Conservation (phyloP, 148 eudicot genomes). For the Rhododendron simsii region DNA sequence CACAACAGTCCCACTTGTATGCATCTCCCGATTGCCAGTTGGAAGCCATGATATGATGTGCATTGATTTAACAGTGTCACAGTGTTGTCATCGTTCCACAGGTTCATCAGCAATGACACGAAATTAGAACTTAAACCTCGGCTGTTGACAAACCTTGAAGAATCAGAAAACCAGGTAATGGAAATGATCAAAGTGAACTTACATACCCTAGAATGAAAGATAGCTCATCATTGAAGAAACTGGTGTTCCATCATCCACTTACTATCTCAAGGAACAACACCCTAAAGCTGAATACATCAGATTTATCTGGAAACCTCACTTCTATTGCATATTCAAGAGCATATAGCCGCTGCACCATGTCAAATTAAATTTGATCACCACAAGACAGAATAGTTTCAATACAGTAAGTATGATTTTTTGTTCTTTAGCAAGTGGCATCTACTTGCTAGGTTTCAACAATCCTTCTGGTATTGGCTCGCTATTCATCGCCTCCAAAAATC, state of each 20-base stretch:
- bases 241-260: too few species aligned
- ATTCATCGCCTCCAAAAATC: conserved; percentile 47
- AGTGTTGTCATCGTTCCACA: conserved; percentile 20
- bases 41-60: neutral
- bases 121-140: neutral
- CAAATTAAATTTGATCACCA: too few species aligned
- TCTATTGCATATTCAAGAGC: too few species aligned
- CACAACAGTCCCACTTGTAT: conserved; percentile 24
- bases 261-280: too few species aligned
- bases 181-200: neutral
- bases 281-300: too few species aligned
- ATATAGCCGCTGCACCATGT: too few species aligned
- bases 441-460: conserved; percentile 63
- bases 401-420: neutral
- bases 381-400: too few species aligned
- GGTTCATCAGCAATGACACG: neutral
- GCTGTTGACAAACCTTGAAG: neutral
- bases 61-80: conserved; percentile 21
- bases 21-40: conserved; percentile 7
- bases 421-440: neutral
- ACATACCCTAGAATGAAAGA: too few species aligned
- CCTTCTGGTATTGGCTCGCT: conserved; percentile 41
- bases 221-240: too few species aligned
- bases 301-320: too few species aligned
- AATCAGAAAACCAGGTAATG: neutral